A percentile compares a stretch with the other conserved stretches of the same genome.
phyloP scores from a whole-genome alignment of 2,329 filamentous ascomycete genomes.

The Fonsecaea pugnacius region DNA sequence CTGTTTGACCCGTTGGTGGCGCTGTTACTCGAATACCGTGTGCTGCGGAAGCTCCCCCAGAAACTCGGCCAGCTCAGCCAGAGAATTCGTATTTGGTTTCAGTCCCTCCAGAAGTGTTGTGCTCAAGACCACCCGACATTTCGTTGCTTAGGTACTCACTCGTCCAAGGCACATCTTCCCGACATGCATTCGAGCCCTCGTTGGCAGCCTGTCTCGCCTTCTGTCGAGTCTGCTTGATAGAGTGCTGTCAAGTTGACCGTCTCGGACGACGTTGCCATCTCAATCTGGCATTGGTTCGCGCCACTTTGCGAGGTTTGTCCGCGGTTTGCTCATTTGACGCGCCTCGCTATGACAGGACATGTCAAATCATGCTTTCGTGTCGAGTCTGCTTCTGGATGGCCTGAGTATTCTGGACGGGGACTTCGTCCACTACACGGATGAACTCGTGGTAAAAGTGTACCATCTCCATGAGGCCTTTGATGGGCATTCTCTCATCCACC shows the following conservation, averaged over 20 bases:
- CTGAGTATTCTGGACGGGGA: not conserved
- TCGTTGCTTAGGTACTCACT: not conserved
- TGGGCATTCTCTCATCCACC: conserved; percentile 43
- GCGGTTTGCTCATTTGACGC: not conserved
- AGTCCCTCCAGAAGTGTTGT: not conserved
- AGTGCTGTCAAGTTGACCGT: not conserved
- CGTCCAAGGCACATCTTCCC: not conserved
- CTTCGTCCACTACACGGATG: conserved; percentile 40
- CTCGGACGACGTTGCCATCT: not conserved
- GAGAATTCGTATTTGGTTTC: not conserved
- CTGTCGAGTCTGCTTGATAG: not conserved
- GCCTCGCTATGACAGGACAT: not conserved
- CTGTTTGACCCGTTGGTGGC: not conserved
- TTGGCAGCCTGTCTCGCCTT: not conserved
- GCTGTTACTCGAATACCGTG: not conserved
- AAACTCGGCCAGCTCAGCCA: not conserved
- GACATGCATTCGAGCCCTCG: not conserved
- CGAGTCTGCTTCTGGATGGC: not conserved
- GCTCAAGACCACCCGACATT: not conserved
- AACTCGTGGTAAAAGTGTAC: conserved; percentile 42
- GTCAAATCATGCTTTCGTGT: not conserved
- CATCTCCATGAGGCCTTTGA: conserved; percentile 40
- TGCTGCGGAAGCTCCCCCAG: not conserved
- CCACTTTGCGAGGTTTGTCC: not conserved
- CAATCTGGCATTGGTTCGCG: not conserved